These are phyloP conservation scores for Porcisia hertigi DNA, from an alignment of 208 protist genomes.

Conservation along the genomic window DNA sequence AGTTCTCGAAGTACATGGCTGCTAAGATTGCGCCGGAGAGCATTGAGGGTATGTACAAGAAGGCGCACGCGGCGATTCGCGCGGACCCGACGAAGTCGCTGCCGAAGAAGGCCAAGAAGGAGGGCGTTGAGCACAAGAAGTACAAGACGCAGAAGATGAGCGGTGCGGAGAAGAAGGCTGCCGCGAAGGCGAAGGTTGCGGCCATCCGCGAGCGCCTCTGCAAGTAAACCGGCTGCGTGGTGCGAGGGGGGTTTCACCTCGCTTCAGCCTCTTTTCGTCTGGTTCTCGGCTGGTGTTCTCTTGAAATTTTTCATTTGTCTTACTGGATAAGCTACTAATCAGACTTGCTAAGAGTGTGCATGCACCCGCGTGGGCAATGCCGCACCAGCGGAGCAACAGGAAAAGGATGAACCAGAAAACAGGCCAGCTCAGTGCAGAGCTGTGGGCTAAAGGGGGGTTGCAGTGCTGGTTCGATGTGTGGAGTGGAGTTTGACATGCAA, in stretches of 20 bases:
- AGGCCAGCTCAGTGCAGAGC: no score
- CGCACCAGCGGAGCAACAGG: no score
- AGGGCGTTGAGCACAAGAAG: constrained; percentile 37
- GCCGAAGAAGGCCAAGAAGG: constrained; percentile 67
- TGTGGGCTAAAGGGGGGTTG: no score
- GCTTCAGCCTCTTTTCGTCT: not conserved
- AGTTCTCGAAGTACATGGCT: constrained; percentile 96
- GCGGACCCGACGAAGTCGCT: constrained; percentile 85
- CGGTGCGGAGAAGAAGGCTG: constrained; percentile 49
- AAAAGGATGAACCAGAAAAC: no score
- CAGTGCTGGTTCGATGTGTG: no score
- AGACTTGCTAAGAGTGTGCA: no score
- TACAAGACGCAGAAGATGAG: constrained; percentile 58
- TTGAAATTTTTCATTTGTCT: no score
- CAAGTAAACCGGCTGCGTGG: constrained; percentile 11
- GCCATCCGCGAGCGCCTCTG: constrained; percentile 58
- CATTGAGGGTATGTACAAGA: constrained; percentile 96
- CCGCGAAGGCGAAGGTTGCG: constrained; percentile 46
- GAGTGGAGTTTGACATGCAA: no score
- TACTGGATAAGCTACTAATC: no score
- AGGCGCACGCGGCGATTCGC: constrained; percentile 94
- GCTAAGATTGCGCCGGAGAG: constrained; percentile 89
- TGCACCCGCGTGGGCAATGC: no score
- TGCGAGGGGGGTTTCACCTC: not conserved
- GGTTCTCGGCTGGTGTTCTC: no score